Evolutionary conservation across 352 stramenopile genomes (phyloP).

Genomic region (Phytopythium aichiense): DNA sequence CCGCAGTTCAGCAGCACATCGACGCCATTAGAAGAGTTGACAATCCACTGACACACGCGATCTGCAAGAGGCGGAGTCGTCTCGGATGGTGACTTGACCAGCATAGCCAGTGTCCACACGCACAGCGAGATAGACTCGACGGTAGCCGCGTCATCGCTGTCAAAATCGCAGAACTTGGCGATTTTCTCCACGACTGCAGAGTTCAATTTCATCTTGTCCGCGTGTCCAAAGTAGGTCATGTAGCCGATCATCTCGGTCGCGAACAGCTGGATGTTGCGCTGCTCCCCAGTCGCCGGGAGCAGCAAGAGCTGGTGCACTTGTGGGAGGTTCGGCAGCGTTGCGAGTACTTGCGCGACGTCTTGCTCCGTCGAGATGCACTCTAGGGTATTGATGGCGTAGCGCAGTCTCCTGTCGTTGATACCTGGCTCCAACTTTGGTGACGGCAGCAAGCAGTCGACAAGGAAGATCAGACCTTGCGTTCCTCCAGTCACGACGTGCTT

Average conservation of each 20-base stretch:
- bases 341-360: constrained; percentile 27
- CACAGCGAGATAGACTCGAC: constrained; percentile 27
- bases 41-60: constrained; percentile 26
- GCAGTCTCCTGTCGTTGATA: constrained; percentile 13
- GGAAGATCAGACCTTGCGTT: constrained; percentile 3
- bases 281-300: constrained; percentile 15
- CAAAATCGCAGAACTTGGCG: constrained; percentile 38
- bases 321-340: constrained; percentile 21
- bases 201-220: constrained; percentile 27
- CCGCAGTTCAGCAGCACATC: constrained; percentile 36
- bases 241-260: constrained; percentile 60
- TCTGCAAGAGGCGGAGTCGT: not conserved
- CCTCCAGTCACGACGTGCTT: constrained; percentile 26
- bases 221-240: constrained; percentile 52
- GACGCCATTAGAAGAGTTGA: constrained; percentile 18
- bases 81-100: constrained; percentile 18
- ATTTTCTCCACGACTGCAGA: constrained; percentile 28
- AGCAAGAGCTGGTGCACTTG: constrained; percentile 35
- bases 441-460: constrained; percentile 5
- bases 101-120: constrained; percentile 42
- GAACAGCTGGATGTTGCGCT: constrained; percentile 48
- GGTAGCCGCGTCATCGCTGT: constrained; percentile 22
- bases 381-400: constrained; percentile 37
- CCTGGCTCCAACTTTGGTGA: not conserved
- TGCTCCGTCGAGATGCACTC: constrained; percentile 58